Base-by-base conservation (phyloP, 164 flowering plant genomes). In the Echeveria elegans region DNA sequence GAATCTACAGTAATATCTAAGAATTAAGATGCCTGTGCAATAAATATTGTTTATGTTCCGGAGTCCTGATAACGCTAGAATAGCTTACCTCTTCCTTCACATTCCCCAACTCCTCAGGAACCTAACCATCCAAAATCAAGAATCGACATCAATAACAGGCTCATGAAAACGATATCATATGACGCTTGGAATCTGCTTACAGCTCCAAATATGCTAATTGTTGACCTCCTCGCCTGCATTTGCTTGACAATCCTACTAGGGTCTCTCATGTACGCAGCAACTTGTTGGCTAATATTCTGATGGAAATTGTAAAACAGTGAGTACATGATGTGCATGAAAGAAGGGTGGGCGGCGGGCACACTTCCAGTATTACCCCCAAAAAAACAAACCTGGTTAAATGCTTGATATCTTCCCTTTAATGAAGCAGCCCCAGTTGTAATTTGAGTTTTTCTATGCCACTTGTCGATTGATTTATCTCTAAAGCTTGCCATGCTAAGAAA, bases 381-480 rank as follows among this genome's bases (percentile, higher is more conserved):
- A n/a, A 7, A 23, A 52, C 76, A 74, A 67, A 94, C 97, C 97
- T 94, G 99, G 76, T 88, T 94, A 76, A 94, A 91, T 69, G 99
- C 99, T 18, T 85, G 86, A 28, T 85, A 79, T 68, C 85, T 91
- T 58, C 82, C 81, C 76, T 77, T 91, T 29, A 84, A 81, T 58
- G 89, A 96, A 75, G 96, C 95, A 70, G 86, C 97, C 76, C 97
- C 97, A 59, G 88, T 88, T 64, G 93, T 82, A 69, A 95, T 89
- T 68, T 89, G 90, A 36, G 92, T 81, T 80, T 87, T 89, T 77
- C 94, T 87, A 74, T 95, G 97, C 99, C 99, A 92, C 78, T 92
- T 95, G 74, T 95, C 92, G 40, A 92, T 73, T 29, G 97, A 82
- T 67, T 76, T 87, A 76, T 91, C 74, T 77, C 96, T 84, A 69